A percentile compares a stretch with the other conserved stretches of the same genome.
Evolutionary conservation across 192 early-diverging fungal genomes (phyloP).

Genomic region (Gigaspora rosea): DNA sequence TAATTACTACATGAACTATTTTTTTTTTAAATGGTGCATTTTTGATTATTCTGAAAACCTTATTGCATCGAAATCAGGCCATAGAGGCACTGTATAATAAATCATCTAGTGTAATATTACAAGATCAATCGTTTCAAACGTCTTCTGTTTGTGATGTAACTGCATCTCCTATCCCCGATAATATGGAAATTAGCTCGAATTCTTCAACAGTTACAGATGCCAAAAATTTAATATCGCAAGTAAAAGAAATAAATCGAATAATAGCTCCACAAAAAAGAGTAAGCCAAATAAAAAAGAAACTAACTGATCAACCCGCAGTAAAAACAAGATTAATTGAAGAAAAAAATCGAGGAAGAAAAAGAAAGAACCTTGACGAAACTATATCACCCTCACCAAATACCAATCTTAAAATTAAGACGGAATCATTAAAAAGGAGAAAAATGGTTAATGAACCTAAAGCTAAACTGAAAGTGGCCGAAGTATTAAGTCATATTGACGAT

Average conservation of each 20-base stretch:
- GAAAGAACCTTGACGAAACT: background rate
- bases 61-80: background rate
- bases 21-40: background rate
- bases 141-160: no score
- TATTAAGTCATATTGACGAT: background rate
- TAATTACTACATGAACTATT: background rate
- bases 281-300: background rate
- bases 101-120: no score
- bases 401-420: background rate
- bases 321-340: background rate
- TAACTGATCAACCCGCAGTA: background rate
- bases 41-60: background rate
- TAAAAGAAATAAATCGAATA: no score
- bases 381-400: background rate
- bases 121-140: no score
- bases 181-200: no score
- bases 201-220: no score
- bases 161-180: no score
- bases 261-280: background rate
- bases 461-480: background rate
- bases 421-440: background rate
- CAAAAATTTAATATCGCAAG: no score
- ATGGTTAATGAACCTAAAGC: background rate
- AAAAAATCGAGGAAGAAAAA: background rate
- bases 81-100: no score